Base-by-base conservation (phyloP, 768 basidiomycete genomes). In the Suillus subaureus region DNA sequence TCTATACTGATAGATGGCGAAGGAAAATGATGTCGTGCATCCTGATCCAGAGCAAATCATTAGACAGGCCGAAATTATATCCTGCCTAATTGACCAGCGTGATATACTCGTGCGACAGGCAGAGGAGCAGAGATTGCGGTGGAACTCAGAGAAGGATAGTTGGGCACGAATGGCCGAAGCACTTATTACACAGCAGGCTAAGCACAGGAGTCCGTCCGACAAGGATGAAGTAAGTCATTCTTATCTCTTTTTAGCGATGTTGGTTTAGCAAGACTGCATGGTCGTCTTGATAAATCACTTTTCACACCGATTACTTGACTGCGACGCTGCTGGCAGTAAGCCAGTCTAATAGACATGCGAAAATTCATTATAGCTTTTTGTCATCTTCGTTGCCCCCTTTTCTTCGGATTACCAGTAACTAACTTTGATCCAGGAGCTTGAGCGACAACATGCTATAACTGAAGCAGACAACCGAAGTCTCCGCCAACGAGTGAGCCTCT, bases 81-180 rank as follows among this genome's bases (percentile, higher is more conserved):
- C 84, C 4, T 76, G 79, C 1, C 75, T 93, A 12, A 81, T 79
- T 2, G 69, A 75, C 12, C 90, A 93, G 69, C 83, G 88, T 15
- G 85, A 91, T 70, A 83, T 85, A 64, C 70, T 92, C 15, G 66
- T 85, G 3, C 75, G 74, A 26, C 83, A 85, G 47, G 77, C 81
- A 8, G 82, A 86, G 49, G 87, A 90, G 62, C 86, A 91, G 64
- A 81, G 83, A n/a, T 78, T 79, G 8, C 80, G 84, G 43, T 90
- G 87, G 88, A 77, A 84, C 39, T 81, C 84, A 1, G 90, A 92
- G 73, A 82, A 83, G 69, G 85, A 85, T 18, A 79, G 83, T 3
- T 93, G 90, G 88, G 83, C 81, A 6, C 79, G 91, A 63, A 86
- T 83, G 69, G 85, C 89, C 1, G 90, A 92, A 68, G 89, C 88